phyloP scores from a whole-genome alignment of 2,329 filamentous ascomycete genomes.

The Pochonia chlamydosporia region DNA sequence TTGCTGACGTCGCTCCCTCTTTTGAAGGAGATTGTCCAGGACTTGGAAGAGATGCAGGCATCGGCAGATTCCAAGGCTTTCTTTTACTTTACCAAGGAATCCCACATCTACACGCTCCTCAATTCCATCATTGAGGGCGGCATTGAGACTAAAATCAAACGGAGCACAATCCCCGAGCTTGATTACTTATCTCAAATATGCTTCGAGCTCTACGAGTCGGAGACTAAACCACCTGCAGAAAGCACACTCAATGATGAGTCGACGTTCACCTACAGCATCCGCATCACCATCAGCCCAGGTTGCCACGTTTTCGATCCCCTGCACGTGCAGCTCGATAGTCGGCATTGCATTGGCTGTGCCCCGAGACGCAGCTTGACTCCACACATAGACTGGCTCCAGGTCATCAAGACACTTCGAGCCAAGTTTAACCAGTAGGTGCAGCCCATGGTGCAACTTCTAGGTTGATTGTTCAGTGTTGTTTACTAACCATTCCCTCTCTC shows the following conservation, averaged over 20 bases:
- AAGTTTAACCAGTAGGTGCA: conserved; percentile 87
- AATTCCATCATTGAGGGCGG: conserved; percentile 98
- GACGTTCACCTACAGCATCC: conserved; percentile 88
- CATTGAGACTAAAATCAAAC: conserved; percentile 92
- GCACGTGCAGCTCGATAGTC: conserved; percentile 91
- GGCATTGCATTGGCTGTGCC: conserved; percentile 92
- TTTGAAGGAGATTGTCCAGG: conserved; percentile 92
- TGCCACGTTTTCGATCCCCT: conserved; percentile 96
- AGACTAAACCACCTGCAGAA: conserved; percentile 55
- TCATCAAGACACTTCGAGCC: conserved; percentile 90
- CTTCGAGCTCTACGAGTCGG: conserved; percentile 95
- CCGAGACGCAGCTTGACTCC: conserved; percentile 84
- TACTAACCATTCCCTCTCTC: conserved; percentile 12
- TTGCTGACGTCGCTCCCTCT: conserved; percentile 88
- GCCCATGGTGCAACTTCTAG: not conserved
- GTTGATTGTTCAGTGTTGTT: not conserved
- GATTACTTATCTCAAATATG: conserved; percentile 97
- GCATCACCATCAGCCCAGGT: conserved; percentile 90
- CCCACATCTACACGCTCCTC: conserved; percentile 94
- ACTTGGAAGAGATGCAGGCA: conserved; percentile 94
- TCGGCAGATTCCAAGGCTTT: conserved; percentile 92
- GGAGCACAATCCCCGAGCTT: conserved; percentile 90
- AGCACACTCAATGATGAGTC: conserved; percentile 46
- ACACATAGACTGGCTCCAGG: conserved; percentile 91
- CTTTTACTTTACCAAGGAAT: conserved; percentile 99